Conservation (phyloP, 805 yeast genomes). For the Ascoidea rubescens region DNA sequence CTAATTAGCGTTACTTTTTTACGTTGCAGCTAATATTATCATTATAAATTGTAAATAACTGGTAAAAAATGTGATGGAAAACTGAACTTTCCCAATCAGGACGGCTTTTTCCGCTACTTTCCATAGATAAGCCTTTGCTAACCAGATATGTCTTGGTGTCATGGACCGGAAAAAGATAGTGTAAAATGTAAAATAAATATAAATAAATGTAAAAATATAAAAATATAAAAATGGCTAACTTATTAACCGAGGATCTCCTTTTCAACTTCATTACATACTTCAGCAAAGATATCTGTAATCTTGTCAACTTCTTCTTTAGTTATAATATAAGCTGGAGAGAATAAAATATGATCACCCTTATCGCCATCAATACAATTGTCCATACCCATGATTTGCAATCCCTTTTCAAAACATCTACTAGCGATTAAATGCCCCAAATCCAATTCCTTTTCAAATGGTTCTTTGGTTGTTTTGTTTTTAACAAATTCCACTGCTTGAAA, state of each 20-base stretch:
- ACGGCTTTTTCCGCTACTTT: too few relatives aligned
- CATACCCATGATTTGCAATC: conserved; percentile 27
- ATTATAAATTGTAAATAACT: too few relatives aligned
- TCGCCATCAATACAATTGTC: conserved; percentile 20
- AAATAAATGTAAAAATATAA: too few relatives aligned
- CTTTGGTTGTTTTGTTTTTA: conserved; percentile 30
- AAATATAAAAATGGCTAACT: too few relatives aligned
- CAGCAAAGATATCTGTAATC: conserved; percentile 19
- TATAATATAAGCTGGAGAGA: conserved; percentile 31
- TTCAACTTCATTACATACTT: conserved; percentile 10
- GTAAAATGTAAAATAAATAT: too few relatives aligned
- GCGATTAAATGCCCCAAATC: conserved; percentile 19
- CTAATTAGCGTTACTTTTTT: too few relatives aligned
- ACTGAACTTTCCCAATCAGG: too few relatives aligned
- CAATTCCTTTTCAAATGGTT: conserved; percentile 24
- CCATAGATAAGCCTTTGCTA: too few relatives aligned
- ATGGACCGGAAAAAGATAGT: too few relatives aligned
- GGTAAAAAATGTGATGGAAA: too few relatives aligned
- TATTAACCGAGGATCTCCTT: background rate
- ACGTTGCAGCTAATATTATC: too few relatives aligned
- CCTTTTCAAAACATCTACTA: conserved; percentile 23
- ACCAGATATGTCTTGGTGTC: too few relatives aligned
- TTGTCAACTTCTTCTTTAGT: conserved; percentile 23
- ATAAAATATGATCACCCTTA: conserved; percentile 30
- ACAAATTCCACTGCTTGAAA: conserved; percentile 42